phyloP scores from a whole-genome alignment of 164 flowering plant species.

The Nymphaea thermarum region DNA sequence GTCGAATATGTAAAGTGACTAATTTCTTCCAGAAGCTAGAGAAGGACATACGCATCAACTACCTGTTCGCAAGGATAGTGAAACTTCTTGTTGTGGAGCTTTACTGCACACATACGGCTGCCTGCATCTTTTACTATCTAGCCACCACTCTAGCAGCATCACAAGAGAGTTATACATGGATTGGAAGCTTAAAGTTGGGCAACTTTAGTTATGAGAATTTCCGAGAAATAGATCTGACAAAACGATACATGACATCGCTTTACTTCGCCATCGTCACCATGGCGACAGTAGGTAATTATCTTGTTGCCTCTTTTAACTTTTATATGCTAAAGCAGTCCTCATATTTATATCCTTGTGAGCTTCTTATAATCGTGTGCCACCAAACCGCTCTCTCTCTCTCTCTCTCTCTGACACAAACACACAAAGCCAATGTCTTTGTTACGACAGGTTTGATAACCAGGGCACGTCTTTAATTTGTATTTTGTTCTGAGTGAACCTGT shows the following conservation, averaged over 20 bases:
- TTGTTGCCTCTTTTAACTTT: not conserved
- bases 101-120: conserved; percentile 74
- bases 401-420: too few relatives aligned
- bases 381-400: too few relatives aligned
- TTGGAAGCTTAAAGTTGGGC: conserved; percentile 63
- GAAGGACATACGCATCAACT: conserved; percentile 63
- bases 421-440: too few relatives aligned
- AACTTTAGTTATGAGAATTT: conserved; percentile 51
- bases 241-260: conserved; percentile 31
- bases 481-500: too few relatives aligned
- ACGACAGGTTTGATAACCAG: too few relatives aligned
- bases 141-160: conserved; percentile 57
- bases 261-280: conserved; percentile 18
- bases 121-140: conserved; percentile 65
- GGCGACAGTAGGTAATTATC: conserved; percentile 17
- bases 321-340: too few relatives aligned
- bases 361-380: too few relatives aligned
- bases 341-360: too few relatives aligned
- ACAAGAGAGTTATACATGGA: conserved; percentile 76
- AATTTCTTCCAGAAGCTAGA: conserved; percentile 45
- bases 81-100: conserved; percentile 58
- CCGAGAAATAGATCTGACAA: conserved; percentile 62
- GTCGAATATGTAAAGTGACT: conserved; percentile 34
- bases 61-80: conserved; percentile 51
- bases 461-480: too few relatives aligned